Conservation (phyloP, 306 rosid species). For the Styphnolobium japonicum region DNA sequence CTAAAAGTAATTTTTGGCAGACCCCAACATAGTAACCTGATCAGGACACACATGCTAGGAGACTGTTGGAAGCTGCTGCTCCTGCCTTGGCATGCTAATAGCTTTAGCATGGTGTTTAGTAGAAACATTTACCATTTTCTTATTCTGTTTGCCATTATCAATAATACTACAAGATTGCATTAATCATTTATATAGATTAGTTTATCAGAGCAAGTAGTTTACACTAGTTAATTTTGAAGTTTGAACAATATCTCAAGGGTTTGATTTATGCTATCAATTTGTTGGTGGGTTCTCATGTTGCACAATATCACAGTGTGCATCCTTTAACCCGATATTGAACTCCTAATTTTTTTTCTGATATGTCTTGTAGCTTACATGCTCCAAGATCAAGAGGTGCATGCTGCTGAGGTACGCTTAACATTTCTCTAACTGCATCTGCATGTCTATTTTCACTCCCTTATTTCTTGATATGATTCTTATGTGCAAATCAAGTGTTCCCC, state of each 20-base stretch:
- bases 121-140: not conserved
- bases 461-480: not conserved
- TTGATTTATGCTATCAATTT: no score
- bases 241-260: no score
- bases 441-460: not conserved
- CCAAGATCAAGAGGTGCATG: slow-evolving; percentile 68
- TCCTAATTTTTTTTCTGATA: not conserved
- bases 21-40: slow-evolving; percentile 72
- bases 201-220: not conserved
- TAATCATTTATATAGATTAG: no score
- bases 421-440: not conserved
- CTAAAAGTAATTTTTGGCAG: slow-evolving; percentile 39
- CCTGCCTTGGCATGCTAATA: slow-evolving; percentile 32
- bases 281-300: not conserved
- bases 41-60: slow-evolving; percentile 58
- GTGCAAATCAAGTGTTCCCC: not conserved
- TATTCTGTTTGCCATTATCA: no score
- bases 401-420: no score
- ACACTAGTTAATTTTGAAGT: not conserved
- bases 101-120: slow-evolving; percentile 9
- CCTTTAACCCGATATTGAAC: not conserved
- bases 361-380: slow-evolving; percentile 57
- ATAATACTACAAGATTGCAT: no score
- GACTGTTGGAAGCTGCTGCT: slow-evolving; percentile 57
- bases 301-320: not conserved